A percentile compares a stretch with the other conserved stretches of the same genome.
These are phyloP conservation scores for Danielozyma ontarioensis DNA, from an alignment of 805 yeast species.

Conservation along the genomic window DNA sequence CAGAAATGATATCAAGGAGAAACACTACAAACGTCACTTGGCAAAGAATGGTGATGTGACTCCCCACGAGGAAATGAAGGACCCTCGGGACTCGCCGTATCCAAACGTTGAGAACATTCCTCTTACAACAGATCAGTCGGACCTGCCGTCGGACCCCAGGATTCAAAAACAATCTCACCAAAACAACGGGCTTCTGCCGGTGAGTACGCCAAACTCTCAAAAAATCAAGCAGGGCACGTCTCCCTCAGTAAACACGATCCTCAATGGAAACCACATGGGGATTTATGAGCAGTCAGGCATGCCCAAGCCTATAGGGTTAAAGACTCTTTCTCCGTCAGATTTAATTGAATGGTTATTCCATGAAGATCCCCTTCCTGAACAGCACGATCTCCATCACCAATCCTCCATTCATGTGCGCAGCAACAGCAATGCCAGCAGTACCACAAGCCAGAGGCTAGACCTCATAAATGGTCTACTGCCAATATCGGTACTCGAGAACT, in stretches of 20 bases:
- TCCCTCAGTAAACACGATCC: background rate
- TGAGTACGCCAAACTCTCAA: background rate
- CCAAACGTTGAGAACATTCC: too few relatives aligned
- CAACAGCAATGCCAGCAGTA: background rate
- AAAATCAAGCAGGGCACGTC: background rate
- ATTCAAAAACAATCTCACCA: background rate
- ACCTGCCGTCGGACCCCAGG: too few relatives aligned
- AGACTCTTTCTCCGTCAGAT: slow-evolving; percentile 21
- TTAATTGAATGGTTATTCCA: slow-evolving; percentile 27
- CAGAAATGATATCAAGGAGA: slow-evolving; percentile 6
- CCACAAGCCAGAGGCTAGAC: background rate
- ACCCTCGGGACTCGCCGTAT: too few relatives aligned
- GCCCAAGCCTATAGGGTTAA: background rate
- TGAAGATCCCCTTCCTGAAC: slow-evolving; percentile 9
- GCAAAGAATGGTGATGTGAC: too few relatives aligned
- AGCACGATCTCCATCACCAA: too few relatives aligned
- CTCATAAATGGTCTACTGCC: background rate
- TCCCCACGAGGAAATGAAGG: too few relatives aligned
- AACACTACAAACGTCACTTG: slow-evolving; percentile 3
- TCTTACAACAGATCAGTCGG: too few relatives aligned
- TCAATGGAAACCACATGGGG: too few relatives aligned
- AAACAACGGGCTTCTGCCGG: too few relatives aligned
- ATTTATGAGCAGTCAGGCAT: background rate
- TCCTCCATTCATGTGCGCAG: background rate
- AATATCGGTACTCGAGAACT: slow-evolving; percentile 2